A percentile compares a stretch with the other conserved stretches of the same genome.
Evolutionary conservation across 2,329 filamentous ascomycete genomes (phyloP).

Genomic region (Huntiella savannae): DNA sequence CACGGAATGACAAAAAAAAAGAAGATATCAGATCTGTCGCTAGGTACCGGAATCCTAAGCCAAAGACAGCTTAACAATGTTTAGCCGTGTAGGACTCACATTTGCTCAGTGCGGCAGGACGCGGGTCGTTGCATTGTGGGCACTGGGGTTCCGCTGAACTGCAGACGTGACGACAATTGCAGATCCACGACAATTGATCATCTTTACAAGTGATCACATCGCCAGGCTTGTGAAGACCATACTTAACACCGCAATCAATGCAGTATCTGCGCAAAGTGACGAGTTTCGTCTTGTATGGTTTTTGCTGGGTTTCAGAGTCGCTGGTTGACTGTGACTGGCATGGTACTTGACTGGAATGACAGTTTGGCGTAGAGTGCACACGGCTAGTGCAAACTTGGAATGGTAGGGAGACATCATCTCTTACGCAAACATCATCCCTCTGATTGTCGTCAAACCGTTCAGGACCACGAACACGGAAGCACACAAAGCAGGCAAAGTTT

Average conservation of each 20-base stretch:
- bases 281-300: slow-evolving; percentile 4
- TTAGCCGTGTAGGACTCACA: too few species aligned
- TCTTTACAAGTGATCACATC: slow-evolving; percentile 22
- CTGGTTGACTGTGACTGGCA: not conserved
- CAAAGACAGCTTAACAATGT: too few species aligned
- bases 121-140: slow-evolving; percentile 19
- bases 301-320: not conserved
- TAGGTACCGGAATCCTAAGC: too few species aligned
- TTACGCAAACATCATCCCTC: slow-evolving; percentile 16
- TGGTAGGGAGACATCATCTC: slow-evolving; percentile 17
- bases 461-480: slow-evolving; percentile 22
- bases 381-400: slow-evolving; percentile 16
- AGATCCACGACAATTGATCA: slow-evolving; percentile 23
- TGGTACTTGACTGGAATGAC: not conserved
- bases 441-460: slow-evolving; percentile 22
- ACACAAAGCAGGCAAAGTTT: slow-evolving; percentile 25
- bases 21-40: too few species aligned
- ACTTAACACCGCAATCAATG: slow-evolving; percentile 22
- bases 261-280: slow-evolving; percentile 22
- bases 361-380: slow-evolving; percentile 11
- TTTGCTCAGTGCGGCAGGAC: slow-evolving; percentile 13
- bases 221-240: slow-evolving; percentile 20
- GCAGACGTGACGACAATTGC: slow-evolving; percentile 21
- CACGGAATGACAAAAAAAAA: too few species aligned
- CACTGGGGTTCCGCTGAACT: slow-evolving; percentile 19